A percentile compares a stretch with the other conserved stretches of the same genome.
Evolutionary conservation across 257 asterid species (phyloP).

Genomic region (Phtheirospermum japonicum): DNA sequence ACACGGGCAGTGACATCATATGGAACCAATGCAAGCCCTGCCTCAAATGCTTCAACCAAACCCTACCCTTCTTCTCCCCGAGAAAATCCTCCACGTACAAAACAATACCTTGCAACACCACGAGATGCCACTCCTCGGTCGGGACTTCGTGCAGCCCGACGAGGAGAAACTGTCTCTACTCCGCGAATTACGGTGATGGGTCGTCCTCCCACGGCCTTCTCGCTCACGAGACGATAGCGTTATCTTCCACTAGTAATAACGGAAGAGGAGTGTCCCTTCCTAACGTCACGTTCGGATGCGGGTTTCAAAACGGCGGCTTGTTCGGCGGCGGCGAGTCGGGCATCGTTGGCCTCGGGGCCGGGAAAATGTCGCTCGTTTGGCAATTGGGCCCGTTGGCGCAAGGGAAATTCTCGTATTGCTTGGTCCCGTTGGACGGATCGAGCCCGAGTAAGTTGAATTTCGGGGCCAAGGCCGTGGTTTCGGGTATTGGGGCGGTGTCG

Average conservation of each 20-base stretch:
- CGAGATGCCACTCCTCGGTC: slow-evolving; percentile 7
- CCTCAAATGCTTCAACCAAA: slow-evolving; percentile 27
- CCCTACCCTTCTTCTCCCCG: slow-evolving; percentile 27
- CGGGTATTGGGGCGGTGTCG: not conserved
- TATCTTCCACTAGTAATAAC: not conserved
- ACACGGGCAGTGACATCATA: slow-evolving; percentile 17
- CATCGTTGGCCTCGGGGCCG: slow-evolving; percentile 11
- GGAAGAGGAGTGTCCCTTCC: not conserved
- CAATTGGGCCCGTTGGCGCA: slow-evolving; percentile 26
- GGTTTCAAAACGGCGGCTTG: slow-evolving; percentile 24
- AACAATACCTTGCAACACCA: not conserved
- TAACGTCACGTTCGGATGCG: slow-evolving; percentile 36
- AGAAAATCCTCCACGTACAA: slow-evolving; percentile 23
- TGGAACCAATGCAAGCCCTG: slow-evolving; percentile 53
- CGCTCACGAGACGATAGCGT: not conserved
- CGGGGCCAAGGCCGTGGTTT: slow-evolving; percentile 1
- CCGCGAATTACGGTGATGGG: not conserved
- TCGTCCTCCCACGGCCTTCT: not conserved
- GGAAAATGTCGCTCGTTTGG: slow-evolving; percentile 28
- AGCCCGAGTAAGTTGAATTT: slow-evolving; percentile 32
- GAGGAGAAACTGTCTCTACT: slow-evolving; percentile 21
- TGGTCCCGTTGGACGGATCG: slow-evolving; percentile 13
- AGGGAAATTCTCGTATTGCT: slow-evolving; percentile 43
- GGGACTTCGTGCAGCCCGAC: not conserved
- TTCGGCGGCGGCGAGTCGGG: slow-evolving; percentile 31